Conservation (phyloP, 495 filamentous ascomycete genomes). For the Clohesyomyces aquaticus region DNA sequence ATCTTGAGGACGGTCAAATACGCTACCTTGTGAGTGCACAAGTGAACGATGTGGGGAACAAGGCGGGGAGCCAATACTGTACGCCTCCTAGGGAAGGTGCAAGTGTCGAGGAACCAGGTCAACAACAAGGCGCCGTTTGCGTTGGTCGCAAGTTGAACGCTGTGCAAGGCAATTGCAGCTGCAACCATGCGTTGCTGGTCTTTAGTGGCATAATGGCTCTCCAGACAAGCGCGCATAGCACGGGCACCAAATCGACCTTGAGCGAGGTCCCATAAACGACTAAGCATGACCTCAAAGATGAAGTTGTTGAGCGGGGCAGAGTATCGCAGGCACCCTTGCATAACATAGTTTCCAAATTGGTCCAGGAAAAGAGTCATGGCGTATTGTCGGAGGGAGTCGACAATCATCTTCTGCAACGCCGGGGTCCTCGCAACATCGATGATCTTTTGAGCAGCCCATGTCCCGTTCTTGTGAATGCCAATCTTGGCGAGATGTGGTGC, state of each 20-base stretch:
- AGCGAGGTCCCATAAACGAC: slow-evolving; percentile 89
- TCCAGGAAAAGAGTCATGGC: slow-evolving; percentile 90
- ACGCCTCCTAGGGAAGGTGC: slow-evolving; percentile 89
- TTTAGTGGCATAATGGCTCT: slow-evolving; percentile 93
- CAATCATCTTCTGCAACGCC: slow-evolving; percentile 80
- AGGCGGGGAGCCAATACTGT: slow-evolving; percentile 91
- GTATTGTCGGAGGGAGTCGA: slow-evolving; percentile 80
- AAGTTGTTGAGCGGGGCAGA: slow-evolving; percentile 87
- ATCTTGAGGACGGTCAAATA: slow-evolving; percentile 97
- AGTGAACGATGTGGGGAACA: slow-evolving; percentile 92
- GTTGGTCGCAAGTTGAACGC: slow-evolving; percentile 94
- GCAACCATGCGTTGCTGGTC: slow-evolving; percentile 95
- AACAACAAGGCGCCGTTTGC: slow-evolving; percentile 91
- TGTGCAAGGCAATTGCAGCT: slow-evolving; percentile 91
- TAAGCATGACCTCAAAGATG: slow-evolving; percentile 97
- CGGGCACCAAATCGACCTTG: slow-evolving; percentile 93
- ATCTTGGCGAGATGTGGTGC: slow-evolving; percentile 93
- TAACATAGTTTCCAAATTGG: slow-evolving; percentile 97
- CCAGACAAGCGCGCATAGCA: slow-evolving; percentile 94
- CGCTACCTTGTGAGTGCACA: slow-evolving; percentile 98
- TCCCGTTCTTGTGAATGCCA: slow-evolving; percentile 98
- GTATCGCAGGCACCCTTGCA: slow-evolving; percentile 94
- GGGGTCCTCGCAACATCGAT: slow-evolving; percentile 91
- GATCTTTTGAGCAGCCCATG: slow-evolving; percentile 99
- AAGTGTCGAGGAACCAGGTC: slow-evolving; percentile 98